Evolutionary conservation across 345 rosid genomes (phyloP).

Genomic region (Brassica nigra): DNA sequence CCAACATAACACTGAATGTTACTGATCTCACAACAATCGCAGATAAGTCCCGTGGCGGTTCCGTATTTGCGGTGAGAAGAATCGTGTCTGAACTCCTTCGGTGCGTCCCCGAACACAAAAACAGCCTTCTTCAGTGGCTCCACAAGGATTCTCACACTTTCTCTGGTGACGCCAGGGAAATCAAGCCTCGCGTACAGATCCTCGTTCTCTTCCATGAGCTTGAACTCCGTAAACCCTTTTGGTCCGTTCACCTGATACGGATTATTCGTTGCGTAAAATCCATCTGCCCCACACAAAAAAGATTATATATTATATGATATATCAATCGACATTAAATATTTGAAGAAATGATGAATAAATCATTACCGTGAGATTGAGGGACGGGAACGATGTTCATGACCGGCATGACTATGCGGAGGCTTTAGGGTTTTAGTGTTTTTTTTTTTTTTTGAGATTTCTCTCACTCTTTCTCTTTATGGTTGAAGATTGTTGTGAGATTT

Average conservation of each 20-base stretch:
- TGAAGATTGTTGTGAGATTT: not conserved
- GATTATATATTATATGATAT: not conserved
- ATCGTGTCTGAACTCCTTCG: constrained; percentile 26
- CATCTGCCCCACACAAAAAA: constrained; percentile 8
- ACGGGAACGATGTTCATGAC: not conserved
- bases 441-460: not conserved
- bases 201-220: not conserved
- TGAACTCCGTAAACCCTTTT: constrained; percentile 33
- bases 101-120: constrained; percentile 10
- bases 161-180: constrained; percentile 21
- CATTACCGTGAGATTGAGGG: not conserved
- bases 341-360: not conserved
- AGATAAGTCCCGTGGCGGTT: not conserved
- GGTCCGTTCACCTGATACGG: constrained; percentile 30
- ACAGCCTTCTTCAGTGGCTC: constrained; percentile 5
- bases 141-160: not conserved
- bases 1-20: constrained; percentile 7
- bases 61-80: constrained; percentile 15
- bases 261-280: constrained; percentile 31
- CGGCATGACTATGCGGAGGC: constrained; percentile 2
- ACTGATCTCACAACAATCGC: constrained; percentile 23
- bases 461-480: not conserved
- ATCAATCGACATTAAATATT: not conserved
- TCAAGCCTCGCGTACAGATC: constrained; percentile 22
- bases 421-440: constrained; percentile 1